These are phyloP conservation scores for Erythrobasidium hasegawianum DNA, from an alignment of 1,284 basidiomycete species.

Conservation along the genomic window DNA sequence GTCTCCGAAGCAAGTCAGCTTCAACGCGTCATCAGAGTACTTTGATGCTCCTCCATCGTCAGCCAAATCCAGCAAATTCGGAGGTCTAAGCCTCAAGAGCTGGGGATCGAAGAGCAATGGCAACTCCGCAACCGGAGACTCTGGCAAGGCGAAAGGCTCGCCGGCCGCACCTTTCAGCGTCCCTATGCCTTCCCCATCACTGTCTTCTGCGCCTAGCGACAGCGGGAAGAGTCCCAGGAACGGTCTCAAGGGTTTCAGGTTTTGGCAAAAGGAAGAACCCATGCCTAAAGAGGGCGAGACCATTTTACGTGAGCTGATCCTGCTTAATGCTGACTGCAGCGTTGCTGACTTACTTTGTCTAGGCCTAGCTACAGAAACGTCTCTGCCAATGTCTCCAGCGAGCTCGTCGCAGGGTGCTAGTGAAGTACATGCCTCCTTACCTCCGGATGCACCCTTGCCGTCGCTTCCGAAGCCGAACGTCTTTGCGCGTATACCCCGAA, in stretches of 20 bases:
- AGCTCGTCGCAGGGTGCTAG: background rate
- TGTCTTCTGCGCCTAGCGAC: background rate
- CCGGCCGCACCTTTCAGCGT: too few relatives aligned
- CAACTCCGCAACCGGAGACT: background rate
- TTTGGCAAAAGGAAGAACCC: constrained; percentile 32
- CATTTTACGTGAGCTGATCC: constrained; percentile 20
- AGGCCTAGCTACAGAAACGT: constrained; percentile 13
- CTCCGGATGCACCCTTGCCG: background rate
- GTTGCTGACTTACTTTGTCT: too few relatives aligned
- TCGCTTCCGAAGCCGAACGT: constrained; percentile 13
- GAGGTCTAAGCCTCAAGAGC: constrained; percentile 24
- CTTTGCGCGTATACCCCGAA: constrained; percentile 23
- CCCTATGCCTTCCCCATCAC: too few relatives aligned
- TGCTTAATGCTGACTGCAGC: too few relatives aligned
- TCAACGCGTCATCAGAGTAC: constrained; percentile 1
- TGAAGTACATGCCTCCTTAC: background rate
- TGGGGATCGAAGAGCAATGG: constrained; percentile 8
- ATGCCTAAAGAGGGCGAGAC: background rate
- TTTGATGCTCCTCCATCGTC: background rate
- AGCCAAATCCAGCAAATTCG: constrained; percentile 17
- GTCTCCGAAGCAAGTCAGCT: constrained; percentile 22
- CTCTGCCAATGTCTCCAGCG: constrained; percentile 18
- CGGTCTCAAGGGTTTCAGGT: constrained; percentile 24
- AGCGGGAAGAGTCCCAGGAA: constrained; percentile 11
- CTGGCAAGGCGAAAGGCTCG: background rate